These are phyloP conservation scores for Incumbomyces delicatus DNA, from an alignment of 2,329 filamentous ascomycete species.

Conservation along the genomic window DNA sequence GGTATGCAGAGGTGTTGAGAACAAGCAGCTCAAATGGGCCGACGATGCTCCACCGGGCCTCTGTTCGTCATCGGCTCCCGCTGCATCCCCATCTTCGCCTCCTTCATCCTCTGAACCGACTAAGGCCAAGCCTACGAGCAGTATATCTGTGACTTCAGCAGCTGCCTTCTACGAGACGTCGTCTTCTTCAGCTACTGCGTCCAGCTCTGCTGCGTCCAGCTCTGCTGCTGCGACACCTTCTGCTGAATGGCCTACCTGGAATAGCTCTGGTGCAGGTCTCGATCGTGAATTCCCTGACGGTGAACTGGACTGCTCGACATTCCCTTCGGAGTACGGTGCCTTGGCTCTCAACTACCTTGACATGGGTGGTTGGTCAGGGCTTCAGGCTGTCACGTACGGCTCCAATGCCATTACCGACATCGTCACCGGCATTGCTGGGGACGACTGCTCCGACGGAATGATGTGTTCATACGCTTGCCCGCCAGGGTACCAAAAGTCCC, in stretches of 20 bases:
- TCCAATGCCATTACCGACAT: constrained; percentile 54
- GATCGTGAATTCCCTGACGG: constrained; percentile 66
- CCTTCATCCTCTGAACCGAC: constrained; percentile 20
- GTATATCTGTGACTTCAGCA: constrained; percentile 17
- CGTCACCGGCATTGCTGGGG: constrained; percentile 51
- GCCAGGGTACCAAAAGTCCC: constrained; percentile 81
- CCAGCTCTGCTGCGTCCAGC: constrained; percentile 21
- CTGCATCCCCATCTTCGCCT: constrained; percentile 14
- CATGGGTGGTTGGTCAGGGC: constrained; percentile 66
- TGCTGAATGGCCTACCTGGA: constrained; percentile 13
- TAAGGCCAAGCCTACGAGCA: constrained; percentile 26
- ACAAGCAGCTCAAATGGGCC: constrained; percentile 57
- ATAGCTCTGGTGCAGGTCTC: constrained; percentile 42
- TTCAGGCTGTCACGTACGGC: constrained; percentile 55
- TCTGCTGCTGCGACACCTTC: constrained; percentile 20
- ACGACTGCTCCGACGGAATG: constrained; percentile 49
- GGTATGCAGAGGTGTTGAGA: constrained; percentile 60
- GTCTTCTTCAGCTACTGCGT: constrained; percentile 14
- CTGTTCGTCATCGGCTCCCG: constrained; percentile 28
- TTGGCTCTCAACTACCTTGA: constrained; percentile 58
- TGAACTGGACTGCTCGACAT: constrained; percentile 57
- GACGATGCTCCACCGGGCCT: constrained; percentile 50
- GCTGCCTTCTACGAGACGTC: constrained; percentile 45
- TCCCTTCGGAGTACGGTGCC: constrained; percentile 75
- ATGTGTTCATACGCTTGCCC: constrained; percentile 94